Evolutionary conservation across 805 yeast species (phyloP), one percentile per base, ranked within the genome.

Genomic region (Ogataea minuta): DNA sequence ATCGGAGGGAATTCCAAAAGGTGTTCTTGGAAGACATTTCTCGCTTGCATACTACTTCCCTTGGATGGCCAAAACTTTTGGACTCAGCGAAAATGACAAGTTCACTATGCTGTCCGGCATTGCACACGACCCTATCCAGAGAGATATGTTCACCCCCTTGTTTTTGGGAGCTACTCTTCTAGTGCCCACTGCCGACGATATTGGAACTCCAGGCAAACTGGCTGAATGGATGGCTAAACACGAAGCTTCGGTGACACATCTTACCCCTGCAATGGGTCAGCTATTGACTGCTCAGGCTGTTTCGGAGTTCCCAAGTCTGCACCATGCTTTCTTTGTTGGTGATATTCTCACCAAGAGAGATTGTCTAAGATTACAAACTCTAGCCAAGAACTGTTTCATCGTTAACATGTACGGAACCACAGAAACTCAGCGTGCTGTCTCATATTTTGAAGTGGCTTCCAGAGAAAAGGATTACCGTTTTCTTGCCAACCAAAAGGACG

Each of bases 241-340:
- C 53, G 86, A 85, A 11, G 96, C 97, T 19, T 83, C 96, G 2
- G 97, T 93, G 1, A 93, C 99, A 1, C 99, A 93, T 64, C 75
- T 93, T 66, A 93, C 99, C 1, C 99, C 99, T 4, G 99, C 99
- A 5, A 93, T 95, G 99, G 99, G 99, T 46, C 99, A 93, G 66
- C 70, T 93, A 42, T 71, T 93, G 53, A 84, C 96, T 45, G 97
- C 98, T 4, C 97, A 93, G 68, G 99, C 99, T 13, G 71, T 84
- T 10, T 81, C 93, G 9, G 81, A 83, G 40, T 84, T 93, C 60
- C 91, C 95, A 17, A 58, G 79, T 3, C 72, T 93, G 46, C 96
- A 87, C 59, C 97, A 91, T 60, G 99, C 99, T 1, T 93, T 93
- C 71, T 93, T 93, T 57, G 99, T 93, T 20, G 99, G 99, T 56